phyloP scores from a whole-genome alignment of 179 eudicot species.

The Silene noctiflora region DNA sequence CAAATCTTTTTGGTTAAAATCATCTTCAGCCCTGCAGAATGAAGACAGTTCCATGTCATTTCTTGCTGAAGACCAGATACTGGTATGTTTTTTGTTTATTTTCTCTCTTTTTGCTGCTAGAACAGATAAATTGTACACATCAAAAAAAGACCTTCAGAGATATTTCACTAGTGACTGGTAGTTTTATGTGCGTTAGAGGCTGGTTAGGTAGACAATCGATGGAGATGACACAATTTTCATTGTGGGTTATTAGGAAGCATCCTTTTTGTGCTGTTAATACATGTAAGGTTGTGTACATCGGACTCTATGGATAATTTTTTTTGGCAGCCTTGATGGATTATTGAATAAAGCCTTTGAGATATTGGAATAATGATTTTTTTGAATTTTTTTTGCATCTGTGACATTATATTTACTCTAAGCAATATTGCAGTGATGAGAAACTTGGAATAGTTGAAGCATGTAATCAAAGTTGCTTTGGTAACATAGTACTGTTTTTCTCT shows the following conservation, averaged over 20 bases:
- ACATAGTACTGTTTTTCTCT: constrained; percentile 8
- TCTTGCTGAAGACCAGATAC: constrained; percentile 88
- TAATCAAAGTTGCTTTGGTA: constrained; percentile 9
- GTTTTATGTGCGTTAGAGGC: constrained; percentile 3
- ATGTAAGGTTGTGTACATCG: too few species aligned
- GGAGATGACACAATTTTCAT: too few species aligned
- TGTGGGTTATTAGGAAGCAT: too few species aligned
- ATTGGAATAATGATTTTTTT: too few species aligned
- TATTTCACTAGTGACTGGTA: background rate
- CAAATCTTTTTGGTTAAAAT: constrained; percentile 16
- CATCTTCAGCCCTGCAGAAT: constrained; percentile 47
- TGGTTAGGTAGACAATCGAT: background rate
- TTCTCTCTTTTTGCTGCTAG: background rate
- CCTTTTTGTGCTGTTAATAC: too few species aligned
- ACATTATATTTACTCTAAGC: background rate
- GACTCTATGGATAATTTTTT: too few species aligned
- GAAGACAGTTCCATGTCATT: constrained; percentile 63
- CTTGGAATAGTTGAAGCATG: background rate
- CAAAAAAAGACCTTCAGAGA: background rate
- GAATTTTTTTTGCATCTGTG: background rate
- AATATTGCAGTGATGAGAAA: background rate
- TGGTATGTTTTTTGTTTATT: constrained; percentile 46
- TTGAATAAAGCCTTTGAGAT: too few species aligned
- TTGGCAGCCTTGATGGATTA: too few species aligned
- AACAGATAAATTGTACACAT: background rate